Base-by-base conservation (phyloP, 164 flowering plant species). In the Dillenia turbinata region DNA sequence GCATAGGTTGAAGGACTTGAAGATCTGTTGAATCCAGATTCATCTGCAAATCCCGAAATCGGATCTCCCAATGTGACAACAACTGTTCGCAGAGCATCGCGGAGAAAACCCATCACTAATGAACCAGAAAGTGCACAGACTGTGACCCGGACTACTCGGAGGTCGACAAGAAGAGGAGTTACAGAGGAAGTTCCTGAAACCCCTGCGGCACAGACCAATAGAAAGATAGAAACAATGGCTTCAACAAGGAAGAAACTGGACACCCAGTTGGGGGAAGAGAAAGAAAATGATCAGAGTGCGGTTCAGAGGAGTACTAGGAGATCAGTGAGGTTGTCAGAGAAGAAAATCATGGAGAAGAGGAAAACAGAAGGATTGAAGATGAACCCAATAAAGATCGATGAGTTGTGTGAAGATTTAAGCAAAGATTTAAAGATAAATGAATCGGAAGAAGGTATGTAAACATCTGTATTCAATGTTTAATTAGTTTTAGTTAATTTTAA, bases 1-100 rank as follows among this genome's bases (percentile, higher is more conserved):
- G 5, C 5, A 33, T 33, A 85, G 90, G 90, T 85, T 17, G 87
- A 85, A 59, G 90, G 87, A 17, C 59, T 81, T 10, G 83, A 81
- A 6, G 90, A 81, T 46, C 12, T 80, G 47, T 9, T 68, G 66
- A 69, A 66, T 43, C 52, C 57, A 47, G 71, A 73, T 14, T 65
- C 75, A 7, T 71, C 73, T 0, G 69, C 46, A 26, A 70, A 58
- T 44, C 44, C 53, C 16, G 70, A 24, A 10, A 47, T 24, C 11
- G 65, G 61, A 52, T 54, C 78, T 5, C 69, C 75, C 1, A 55
- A 53, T 8, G 62, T 59, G 57, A 75, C 72, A 12, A 70, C 68
- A 12, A 81, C 83, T 1, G 72, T 60, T 2, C 24, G 65, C 49
- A 66, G 81, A 58, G 73, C 79, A 10, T 68, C 78, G 8, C 56